These are phyloP conservation scores for Biscogniauxia sp. DNA, from an alignment of 2,329 filamentous ascomycete genomes.

Conservation along the genomic window DNA sequence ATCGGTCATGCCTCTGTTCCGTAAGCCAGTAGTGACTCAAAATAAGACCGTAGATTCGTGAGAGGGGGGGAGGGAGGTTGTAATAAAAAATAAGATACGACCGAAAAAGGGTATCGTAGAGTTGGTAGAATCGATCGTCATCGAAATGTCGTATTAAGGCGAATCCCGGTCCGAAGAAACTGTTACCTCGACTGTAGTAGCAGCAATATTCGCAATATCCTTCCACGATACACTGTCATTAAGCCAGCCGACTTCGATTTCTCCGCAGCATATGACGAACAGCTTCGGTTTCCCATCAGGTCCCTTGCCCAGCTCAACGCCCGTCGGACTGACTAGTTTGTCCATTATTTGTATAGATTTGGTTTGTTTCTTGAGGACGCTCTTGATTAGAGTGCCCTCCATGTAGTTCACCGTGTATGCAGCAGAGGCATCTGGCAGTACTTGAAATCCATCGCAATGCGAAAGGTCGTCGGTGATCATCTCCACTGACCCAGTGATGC, in stretches of 20 bases:
- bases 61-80: background rate
- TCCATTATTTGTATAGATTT: background rate
- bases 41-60: background rate
- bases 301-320: background rate
- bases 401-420: background rate
- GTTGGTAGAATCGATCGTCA: background rate
- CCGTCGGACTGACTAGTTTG: background rate
- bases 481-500: background rate
- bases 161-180: background rate
- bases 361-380: background rate
- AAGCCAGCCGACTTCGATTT: slow-evolving; percentile 1
- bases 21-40: background rate
- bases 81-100: background rate
- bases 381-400: background rate
- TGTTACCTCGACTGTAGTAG: background rate
- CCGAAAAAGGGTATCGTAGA: background rate
- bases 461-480: background rate
- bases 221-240: background rate
- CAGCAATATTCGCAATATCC: background rate
- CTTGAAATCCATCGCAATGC: background rate
- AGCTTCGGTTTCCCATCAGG: background rate
- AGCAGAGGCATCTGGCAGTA: background rate
- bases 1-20: background rate
- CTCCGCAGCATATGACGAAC: slow-evolving; percentile 1
- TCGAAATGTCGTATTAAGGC: background rate